Percentiles rank a stretch among this genome's conserved stretches.
Evolutionary conservation across 176 grass and related monocot genomes (phyloP).

Genomic region (Eleusine coracana): DNA sequence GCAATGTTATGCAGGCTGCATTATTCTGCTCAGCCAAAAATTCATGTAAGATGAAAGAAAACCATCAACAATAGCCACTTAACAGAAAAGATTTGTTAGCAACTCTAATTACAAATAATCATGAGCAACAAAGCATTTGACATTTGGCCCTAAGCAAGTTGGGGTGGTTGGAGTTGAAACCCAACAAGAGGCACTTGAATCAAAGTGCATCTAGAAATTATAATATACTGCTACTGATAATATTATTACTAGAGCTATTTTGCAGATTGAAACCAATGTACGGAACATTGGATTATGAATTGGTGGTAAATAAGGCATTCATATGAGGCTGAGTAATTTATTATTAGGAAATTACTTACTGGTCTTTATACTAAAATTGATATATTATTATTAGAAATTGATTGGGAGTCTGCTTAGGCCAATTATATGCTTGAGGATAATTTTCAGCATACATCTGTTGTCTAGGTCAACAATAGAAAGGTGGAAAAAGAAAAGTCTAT

Average conservation of each 20-base stretch:
- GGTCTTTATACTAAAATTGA: constrained; percentile 31
- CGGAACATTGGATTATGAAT: not conserved
- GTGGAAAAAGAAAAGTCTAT: not conserved
- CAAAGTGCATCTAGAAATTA: not conserved
- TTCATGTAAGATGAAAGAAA: not conserved
- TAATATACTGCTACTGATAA: not conserved
- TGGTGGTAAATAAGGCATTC: not conserved
- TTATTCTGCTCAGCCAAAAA: not conserved
- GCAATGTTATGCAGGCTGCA: not conserved
- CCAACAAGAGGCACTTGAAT: not conserved
- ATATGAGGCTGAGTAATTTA: not conserved
- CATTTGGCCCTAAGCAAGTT: not conserved
- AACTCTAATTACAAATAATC: not conserved
- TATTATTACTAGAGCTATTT: not conserved
- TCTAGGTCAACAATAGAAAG: not conserved
- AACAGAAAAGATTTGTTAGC: not conserved
- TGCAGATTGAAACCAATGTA: not conserved
- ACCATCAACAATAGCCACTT: not conserved
- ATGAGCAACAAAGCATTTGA: not conserved
- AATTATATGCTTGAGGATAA: not conserved
- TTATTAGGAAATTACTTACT: constrained; percentile 15
- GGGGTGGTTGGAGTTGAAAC: not conserved
- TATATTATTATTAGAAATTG: constrained; percentile 17
- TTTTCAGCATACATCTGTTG: constrained; percentile 1
- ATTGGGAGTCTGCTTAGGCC: constrained; percentile 4